Evolutionary conservation across 1,139 yeast species (phyloP).

Genomic region (Protomyces gravidus): DNA sequence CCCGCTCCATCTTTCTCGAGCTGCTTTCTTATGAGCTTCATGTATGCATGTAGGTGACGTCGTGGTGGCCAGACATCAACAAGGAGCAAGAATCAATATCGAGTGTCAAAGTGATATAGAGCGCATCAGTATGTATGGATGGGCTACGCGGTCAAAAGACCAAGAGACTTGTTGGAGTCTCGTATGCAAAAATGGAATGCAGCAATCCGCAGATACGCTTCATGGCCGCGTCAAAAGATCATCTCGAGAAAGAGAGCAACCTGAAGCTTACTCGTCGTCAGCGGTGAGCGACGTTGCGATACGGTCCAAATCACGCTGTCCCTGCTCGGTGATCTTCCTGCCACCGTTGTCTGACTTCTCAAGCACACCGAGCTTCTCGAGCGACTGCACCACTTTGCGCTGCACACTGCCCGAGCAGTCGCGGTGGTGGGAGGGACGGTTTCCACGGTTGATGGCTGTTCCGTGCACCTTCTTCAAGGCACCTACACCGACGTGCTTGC

Average conservation of each 20-base stretch:
- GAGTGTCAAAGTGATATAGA: background rate
- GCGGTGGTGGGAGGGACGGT: constrained; percentile 97
- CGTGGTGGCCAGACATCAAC: background rate
- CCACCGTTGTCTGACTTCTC: constrained; percentile 98
- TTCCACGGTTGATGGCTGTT: constrained; percentile 98
- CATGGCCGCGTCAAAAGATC: no score
- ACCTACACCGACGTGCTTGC: constrained; percentile 99
- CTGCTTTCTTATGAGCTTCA: constrained; percentile 53
- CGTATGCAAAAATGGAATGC: no score
- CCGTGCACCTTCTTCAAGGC: constrained; percentile 98
- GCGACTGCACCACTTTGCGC: constrained; percentile 97
- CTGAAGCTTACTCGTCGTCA: background rate
- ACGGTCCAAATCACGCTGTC: constrained; percentile 99
- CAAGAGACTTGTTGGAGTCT: no score
- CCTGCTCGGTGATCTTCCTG: constrained; percentile 98
- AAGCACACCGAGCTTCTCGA: constrained; percentile 96
- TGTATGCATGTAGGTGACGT: constrained; percentile 34
- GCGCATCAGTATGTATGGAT: background rate
- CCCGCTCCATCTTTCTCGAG: constrained; percentile 65
- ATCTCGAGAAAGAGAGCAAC: background rate
- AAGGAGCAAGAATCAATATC: background rate
- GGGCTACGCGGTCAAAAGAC: background rate
- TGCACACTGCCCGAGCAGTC: constrained; percentile 99
- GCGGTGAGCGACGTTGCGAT: constrained; percentile 91
- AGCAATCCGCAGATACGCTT: background rate